Evolutionary conservation across 495 filamentous ascomycete genomes (phyloP), one percentile per base, ranked within the genome.

Genomic region (Annulohypoxylon stygium): DNA sequence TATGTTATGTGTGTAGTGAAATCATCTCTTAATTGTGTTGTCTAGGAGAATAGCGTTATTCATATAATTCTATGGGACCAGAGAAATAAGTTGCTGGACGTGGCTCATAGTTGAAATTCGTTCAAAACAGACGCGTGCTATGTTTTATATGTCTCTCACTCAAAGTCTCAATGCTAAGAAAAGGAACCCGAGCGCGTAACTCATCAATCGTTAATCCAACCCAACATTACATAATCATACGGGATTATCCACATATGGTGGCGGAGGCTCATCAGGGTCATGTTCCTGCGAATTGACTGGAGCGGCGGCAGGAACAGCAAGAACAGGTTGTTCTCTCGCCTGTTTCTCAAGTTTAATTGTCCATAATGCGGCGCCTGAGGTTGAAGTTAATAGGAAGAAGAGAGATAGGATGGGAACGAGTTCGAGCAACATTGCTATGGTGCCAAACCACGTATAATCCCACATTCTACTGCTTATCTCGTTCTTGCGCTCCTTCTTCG

Each of bases 341-440:
- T 70, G 66, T 61, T 84, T 77, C 71, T 88, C 86, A 33, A 88
- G 75, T 25, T 83, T 81, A 0, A 91, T 89, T 5, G 91, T 93
- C 94, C 94, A 99, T 33, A 99, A 81, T 8, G 94, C 96, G 6
- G 95, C 92, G 0, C 95, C 96, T 39, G 92, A 79, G 2, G 87
- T 83, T 3, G 81, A 95, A 0, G 94, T 97, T 71, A 97, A 90
- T 23, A 96, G 86, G 78, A 98, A 97, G 70, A 93, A 89, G 70
- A 97, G 92, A n/a, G 91, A 94, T 14, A 90, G 84, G 50, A 98
- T 82, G 1, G 96, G 96, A 2, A 97, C 83, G 73, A 97, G 89
- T 77, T 97, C 83, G 4, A 89, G 75, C 11, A 86, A 55, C 78
- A 90, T 84, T 54, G 87, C 87, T 9, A 88, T 78, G 0, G 86